Evolutionary conservation across 208 protist genomes (phyloP).

Genomic region (Trypanosomatidae sp.): DNA sequence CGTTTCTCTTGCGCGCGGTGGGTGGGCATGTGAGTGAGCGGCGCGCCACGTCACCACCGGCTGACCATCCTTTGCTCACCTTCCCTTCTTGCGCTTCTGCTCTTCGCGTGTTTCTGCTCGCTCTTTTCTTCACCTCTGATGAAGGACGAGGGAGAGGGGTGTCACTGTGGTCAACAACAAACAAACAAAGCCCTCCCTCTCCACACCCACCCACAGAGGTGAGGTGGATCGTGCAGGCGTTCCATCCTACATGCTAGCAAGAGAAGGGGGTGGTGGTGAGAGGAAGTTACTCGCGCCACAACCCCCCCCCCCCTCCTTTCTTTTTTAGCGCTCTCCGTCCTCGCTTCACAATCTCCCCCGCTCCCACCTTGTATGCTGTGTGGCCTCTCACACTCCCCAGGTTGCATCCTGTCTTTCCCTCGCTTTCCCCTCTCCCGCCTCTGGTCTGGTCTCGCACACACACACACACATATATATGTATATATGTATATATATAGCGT

Average conservation of each 20-base stretch:
- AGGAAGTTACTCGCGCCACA: neutral
- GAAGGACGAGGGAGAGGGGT: neutral
- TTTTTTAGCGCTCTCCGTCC: neutral
- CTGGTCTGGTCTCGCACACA: neutral
- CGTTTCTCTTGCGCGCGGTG: neutral
- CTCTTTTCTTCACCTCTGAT: neutral
- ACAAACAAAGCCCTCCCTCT: neutral
- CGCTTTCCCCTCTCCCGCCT: neutral
- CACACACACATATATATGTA: neutral
- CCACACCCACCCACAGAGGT: neutral
- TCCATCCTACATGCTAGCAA: neutral
- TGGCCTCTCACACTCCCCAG: neutral
- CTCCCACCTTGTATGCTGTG: neutral
- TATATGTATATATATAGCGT: neutral
- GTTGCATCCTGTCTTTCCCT: neutral
- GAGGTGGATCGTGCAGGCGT: neutral
- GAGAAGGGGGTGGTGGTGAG: neutral
- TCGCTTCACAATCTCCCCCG: neutral
- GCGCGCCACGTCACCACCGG: neutral
- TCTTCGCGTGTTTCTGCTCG: neutral
- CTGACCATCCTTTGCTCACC: neutral
- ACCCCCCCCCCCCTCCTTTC: neutral
- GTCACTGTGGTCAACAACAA: neutral
- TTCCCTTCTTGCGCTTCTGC: neutral
- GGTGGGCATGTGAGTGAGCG: neutral